Evolutionary conservation across 768 basidiomycete genomes (phyloP), one percentile per base, ranked within the genome.

Genomic region (Lyophyllum semitale): DNA sequence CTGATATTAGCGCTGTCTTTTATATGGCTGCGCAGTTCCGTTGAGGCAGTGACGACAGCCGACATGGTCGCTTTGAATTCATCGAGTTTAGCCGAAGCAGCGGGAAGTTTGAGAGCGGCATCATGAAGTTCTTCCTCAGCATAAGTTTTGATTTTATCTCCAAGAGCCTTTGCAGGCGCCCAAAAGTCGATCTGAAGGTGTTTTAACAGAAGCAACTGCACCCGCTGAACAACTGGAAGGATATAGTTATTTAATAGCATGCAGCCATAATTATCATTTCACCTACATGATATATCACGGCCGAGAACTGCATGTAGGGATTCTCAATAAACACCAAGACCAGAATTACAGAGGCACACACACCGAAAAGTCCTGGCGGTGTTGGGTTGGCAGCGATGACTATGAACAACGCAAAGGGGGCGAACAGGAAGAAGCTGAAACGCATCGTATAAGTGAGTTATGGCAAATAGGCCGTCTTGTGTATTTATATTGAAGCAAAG

Each of bases 11-110:
- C 49, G 32, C 44, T 32, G 15, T 30, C 15, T 20, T 42, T 33
- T 26, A 63, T 45, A 18, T 58, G 51, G 9, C 52, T 43, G 11
- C 59, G 53, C n/a, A 70, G 22, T 11, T 43, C 45, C 15, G 52
- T 37, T 9, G 67, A 54, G 20, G 54, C 63, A 20, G 26, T 33
- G 23, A 70, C 55, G 13, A 71, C 42, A 11, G 57, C 40, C 1
- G 42, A 26, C 50, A 72, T 58, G 3, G 52, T 50, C 2, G 29
- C 55, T 37, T 62, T 66, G 50, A 72, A 56, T 42, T 67, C 59
- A 0, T 37, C 40, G 43, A 71, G 56, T 42, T 63, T 62, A 8
- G 62, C 53, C 2, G 59, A 37, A 9, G 58, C 63, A 8, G 50
- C 56, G 30, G 50, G 35, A 42, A 58, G 61, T 5, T 45, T 46